Evolutionary conservation across 768 basidiomycete species (phyloP), one percentile per base, ranked within the genome.

Genomic region (Collybia mongolica): DNA sequence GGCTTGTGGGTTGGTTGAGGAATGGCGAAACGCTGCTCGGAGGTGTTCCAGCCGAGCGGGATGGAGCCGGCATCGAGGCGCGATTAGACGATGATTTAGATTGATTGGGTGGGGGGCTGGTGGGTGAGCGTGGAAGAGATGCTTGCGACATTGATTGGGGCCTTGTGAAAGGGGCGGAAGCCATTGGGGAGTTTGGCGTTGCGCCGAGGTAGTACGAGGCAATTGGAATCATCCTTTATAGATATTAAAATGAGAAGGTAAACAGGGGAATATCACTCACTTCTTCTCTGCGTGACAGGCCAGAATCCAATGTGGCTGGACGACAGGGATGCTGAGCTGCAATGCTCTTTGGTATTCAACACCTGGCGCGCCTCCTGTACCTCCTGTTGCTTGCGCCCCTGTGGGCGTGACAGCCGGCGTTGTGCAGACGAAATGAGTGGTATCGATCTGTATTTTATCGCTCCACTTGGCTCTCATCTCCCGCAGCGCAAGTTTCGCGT

Each of bases 381-480:
- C 78, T 0, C 85, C 82, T 7, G 76, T 73, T 0, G 76, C 76
- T 50, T 73, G 76, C 8, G 82, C 82, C 26, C 81, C 86, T 8
- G 66, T 59, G 0, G 83, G 80, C 0, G 83, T 85, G 8, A 83
- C 79, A 1, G 85, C 87, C 2, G 94, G 93, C 0, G 90, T 93
- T 15, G 93, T 96, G 64, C 94, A 96, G 37, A 98, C 94, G 57
- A 97, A 99, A 67, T 99, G 96, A 0, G 95, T 98, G 8, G 96
- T 98, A 63, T 99, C 96, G 51, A 98, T 95, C 71, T 95, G 91
- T 36, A 99, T 94, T 61, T 84, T 88, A 56, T 95, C 88, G 60
- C 85, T 90, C 86, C 88, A 94, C 56, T 88, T 88, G 0, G 92
- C 96, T 37, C 78, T 80, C 89, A 98, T 97, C 59, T 90, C 85